Evolutionary conservation across 495 filamentous ascomycete genomes (phyloP), one percentile per base, ranked within the genome.

Genomic region (Amorphotheca resinae): DNA sequence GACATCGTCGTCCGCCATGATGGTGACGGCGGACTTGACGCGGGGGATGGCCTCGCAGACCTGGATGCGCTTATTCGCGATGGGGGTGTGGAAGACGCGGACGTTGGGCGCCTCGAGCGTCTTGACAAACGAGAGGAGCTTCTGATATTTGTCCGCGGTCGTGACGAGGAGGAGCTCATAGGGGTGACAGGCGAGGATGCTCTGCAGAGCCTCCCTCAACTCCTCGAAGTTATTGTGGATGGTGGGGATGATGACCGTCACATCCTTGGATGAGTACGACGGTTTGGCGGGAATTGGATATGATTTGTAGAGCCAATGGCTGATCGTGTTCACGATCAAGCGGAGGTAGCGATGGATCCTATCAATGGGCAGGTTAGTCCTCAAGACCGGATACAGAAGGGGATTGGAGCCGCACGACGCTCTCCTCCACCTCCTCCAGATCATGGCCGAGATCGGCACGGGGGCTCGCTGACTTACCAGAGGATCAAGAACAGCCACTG

Each of bases 1-100:
- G 39, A 93, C 86, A 57, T 93, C 86, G 62, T 91, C 86, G 56
- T 93, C 86, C 18, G 82, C 82, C 56, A 93, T 80, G 38, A 93
- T 63, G 9, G 80, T 88, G 50, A 91, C 80, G 9, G 72, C 57
- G 0, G 84, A 88, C 37, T 57, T 61, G 22, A 91, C 82, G 46
- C 82, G 72, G 16, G 84, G 83, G 36, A 93, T 80, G 1, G 83
- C 84, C 44, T 75, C 70, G 44, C 80, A 82, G 61, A 93, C 84
- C 60, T 93, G 86, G 22, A 79, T 75, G 12, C 86, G 76, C 61
- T 93, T 93, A 61, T 93, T 91, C 11, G 77, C 79, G 50, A 77
- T 70, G 5, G 62, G 63, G 36, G 74, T 64, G 25, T 68, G 69
- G 48, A 70, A 68, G 9, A 73, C 57, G 36, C 65, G 62, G 44